Conservation (phyloP, 768 basidiomycete species). For the Boletus rubescentipes region DNA sequence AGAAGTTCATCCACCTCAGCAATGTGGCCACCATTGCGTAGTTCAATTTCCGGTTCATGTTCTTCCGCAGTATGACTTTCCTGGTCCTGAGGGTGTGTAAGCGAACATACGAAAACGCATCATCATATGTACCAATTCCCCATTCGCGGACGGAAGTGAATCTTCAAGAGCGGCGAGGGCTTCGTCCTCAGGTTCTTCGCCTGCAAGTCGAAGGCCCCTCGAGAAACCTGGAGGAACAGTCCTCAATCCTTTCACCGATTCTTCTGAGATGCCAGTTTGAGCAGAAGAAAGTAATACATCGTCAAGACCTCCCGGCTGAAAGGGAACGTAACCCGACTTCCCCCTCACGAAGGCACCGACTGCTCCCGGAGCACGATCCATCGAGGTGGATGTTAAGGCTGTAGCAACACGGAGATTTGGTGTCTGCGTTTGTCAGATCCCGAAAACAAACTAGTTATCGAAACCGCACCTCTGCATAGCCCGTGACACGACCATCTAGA, state of each 20-base stretch:
- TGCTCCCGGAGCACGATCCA: slow-evolving; percentile 81
- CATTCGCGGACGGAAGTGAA: slow-evolving; percentile 5
- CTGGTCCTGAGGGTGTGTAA: slow-evolving; percentile 28
- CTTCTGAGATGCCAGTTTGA: slow-evolving; percentile 37
- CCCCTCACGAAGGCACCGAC: slow-evolving; percentile 86
- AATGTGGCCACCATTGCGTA: slow-evolving; percentile 16
- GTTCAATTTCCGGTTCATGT: slow-evolving; percentile 23
- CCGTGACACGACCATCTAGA: slow-evolving; percentile 74
- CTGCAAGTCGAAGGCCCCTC: slow-evolving; percentile 73
- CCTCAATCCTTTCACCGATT: slow-evolving; percentile 45
- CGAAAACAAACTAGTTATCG: background rate
- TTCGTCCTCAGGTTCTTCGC: slow-evolving; percentile 52
- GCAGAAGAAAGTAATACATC: slow-evolving; percentile 43
- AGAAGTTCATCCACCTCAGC: slow-evolving; percentile 80
- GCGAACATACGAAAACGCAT: slow-evolving; percentile 7
- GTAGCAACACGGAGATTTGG: slow-evolving; percentile 55
- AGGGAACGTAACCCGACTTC: slow-evolving; percentile 90
- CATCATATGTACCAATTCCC: slow-evolving; percentile 15
- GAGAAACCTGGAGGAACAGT: slow-evolving; percentile 81
- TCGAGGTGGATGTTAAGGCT: slow-evolving; percentile 80
- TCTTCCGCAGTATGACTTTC: slow-evolving; percentile 20
- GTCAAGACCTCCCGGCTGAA: slow-evolving; percentile 91
- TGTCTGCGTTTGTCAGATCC: slow-evolving; percentile 40
- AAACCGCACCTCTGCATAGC: slow-evolving; percentile 71
- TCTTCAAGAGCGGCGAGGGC: slow-evolving; percentile 35